Conservation (phyloP, 75 land plant species). For the Cryptomeria japonica region DNA sequence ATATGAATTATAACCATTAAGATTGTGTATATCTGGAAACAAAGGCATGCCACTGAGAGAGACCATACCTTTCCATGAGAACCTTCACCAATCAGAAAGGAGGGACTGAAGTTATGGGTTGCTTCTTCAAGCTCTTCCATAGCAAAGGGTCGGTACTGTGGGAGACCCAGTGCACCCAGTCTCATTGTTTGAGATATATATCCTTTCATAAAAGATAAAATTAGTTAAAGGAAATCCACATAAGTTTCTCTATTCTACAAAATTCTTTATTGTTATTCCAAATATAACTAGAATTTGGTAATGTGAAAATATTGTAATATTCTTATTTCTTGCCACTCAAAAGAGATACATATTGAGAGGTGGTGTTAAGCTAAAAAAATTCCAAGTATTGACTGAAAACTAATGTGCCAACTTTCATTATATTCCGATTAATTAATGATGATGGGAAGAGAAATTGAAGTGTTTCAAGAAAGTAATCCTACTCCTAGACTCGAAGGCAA, state of each 20-base stretch:
- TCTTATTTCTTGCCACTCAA: neutral
- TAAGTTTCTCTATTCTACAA: neutral
- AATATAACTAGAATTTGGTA: constrained; percentile 1
- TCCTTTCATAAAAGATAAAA: constrained; percentile 35
- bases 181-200: constrained; percentile 78
- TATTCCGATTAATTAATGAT: neutral
- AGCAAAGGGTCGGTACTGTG: constrained; percentile 69
- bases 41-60: neutral
- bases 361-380: neutral
- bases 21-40: constrained; percentile 4
- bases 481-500: neutral
- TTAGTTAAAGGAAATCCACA: neutral
- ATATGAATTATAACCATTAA: constrained; percentile 2
- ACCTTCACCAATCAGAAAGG: constrained; percentile 67
- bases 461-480: neutral
- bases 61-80: constrained; percentile 66
- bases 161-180: constrained; percentile 68
- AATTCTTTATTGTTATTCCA: neutral
- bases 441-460: neutral
- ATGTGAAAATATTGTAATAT: neutral
- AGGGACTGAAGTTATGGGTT: constrained; percentile 64
- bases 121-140: constrained; percentile 86
- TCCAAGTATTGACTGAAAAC: neutral
- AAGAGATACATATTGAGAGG: neutral
- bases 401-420: neutral